phyloP scores from a whole-genome alignment of 345 rosid species.

The thale cress (Arabidopsis thaliana) region TAIR10.1 NC_003071.7:7506001-7506500 shows the following conservation, averaged over 20 bases:
- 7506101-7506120: constrained; percentile 67
- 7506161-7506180: constrained; percentile 76
- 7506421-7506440: constrained; percentile 75
- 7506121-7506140: constrained; percentile 68
- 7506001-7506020: constrained; percentile 89
- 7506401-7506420: constrained; percentile 62
- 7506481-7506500: constrained; percentile 89
- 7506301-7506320: constrained; percentile 73
- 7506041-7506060: constrained; percentile 44
- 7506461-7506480: constrained; percentile 73
- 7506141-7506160: constrained; percentile 56
- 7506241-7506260: constrained; percentile 68
- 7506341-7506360: constrained; percentile 62
- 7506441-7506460: constrained; percentile 55
- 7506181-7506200: constrained; percentile 85
- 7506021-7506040: constrained; percentile 79
- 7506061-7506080: constrained; percentile 64
- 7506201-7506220: constrained; percentile 88
- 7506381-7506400: constrained; percentile 73
- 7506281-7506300: constrained; percentile 52
- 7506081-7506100: constrained; percentile 74
- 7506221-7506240: constrained; percentile 69
- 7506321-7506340: constrained; percentile 70
- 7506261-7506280: constrained; percentile 63
- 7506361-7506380: constrained; percentile 73